phyloP scores from a whole-genome alignment of 2,329 filamentous ascomycete genomes.

The Colletotrichum chlorophyti region DNA sequence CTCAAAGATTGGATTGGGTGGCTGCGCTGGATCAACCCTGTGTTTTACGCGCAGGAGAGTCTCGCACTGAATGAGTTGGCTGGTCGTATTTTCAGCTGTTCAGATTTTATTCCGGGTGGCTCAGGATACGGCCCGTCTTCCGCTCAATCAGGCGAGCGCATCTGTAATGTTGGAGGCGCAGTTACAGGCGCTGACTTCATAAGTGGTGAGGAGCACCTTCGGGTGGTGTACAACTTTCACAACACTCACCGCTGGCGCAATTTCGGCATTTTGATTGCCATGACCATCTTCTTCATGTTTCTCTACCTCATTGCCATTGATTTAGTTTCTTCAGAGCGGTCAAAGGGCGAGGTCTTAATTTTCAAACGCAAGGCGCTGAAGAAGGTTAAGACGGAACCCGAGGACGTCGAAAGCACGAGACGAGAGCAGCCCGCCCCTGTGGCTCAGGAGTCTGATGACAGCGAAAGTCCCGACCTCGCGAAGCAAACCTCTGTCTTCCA shows the following conservation, averaged over 20 bases:
- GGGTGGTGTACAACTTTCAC: conserved; percentile 49
- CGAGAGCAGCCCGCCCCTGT: not conserved
- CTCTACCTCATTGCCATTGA: conserved; percentile 59
- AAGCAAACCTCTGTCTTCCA: conserved; percentile 69
- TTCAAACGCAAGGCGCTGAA: conserved; percentile 54
- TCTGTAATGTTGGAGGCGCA: conserved; percentile 54
- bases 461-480: conserved; percentile 28
- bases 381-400: not conserved
- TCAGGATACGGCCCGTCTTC: conserved; percentile 27
- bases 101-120: conserved; percentile 29
- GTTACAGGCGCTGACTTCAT: conserved; percentile 48
- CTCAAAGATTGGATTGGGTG: conserved; percentile 53
- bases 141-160: conserved; percentile 32
- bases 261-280: conserved; percentile 62
- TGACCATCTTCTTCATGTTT: conserved; percentile 54
- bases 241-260: conserved; percentile 57
- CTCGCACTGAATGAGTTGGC: conserved; percentile 71
- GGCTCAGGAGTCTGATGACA: not conserved
- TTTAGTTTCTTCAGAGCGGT: conserved; percentile 52
- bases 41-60: conserved; percentile 68
- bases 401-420: not conserved
- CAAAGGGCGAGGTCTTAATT: conserved; percentile 66
- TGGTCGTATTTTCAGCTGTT: conserved; percentile 50
- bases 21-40: conserved; percentile 62
- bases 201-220: conserved; percentile 51